Conservation (phyloP, 805 yeast genomes). For the Candida hungchunana region DNA sequence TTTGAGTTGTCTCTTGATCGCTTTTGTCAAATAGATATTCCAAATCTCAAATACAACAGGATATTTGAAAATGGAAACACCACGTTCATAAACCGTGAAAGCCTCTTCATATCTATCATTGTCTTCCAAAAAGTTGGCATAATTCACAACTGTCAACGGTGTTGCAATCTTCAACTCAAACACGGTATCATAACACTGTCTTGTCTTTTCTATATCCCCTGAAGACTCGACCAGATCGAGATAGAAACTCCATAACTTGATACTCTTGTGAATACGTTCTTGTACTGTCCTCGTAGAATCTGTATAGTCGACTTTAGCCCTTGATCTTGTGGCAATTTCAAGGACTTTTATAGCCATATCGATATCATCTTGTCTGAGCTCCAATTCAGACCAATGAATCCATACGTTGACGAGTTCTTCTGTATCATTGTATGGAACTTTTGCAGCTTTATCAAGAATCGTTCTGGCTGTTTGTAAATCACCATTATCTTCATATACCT, state of each 20-base stretch:
- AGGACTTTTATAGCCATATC: slow-evolving; percentile 40
- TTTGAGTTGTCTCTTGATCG: slow-evolving; percentile 34
- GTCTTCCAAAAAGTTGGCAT: slow-evolving; percentile 56
- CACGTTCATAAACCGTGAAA: slow-evolving; percentile 63
- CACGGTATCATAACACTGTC: slow-evolving; percentile 47
- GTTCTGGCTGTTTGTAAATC: slow-evolving; percentile 59
- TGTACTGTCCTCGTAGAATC: slow-evolving; percentile 50
- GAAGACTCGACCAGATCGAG: slow-evolving; percentile 63
- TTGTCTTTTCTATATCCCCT: slow-evolving; percentile 36
- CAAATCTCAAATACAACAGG: slow-evolving; percentile 67
- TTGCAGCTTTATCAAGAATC: slow-evolving; percentile 58
- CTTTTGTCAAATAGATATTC: slow-evolving; percentile 59
- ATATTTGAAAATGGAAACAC: slow-evolving; percentile 54
- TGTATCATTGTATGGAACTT: slow-evolving; percentile 60
- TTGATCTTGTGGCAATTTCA: slow-evolving; percentile 38
- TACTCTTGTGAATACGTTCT: slow-evolving; percentile 53
- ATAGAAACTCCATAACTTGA: slow-evolving; percentile 68
- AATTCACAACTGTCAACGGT: slow-evolving; percentile 59
- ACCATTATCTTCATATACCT: slow-evolving; percentile 49
- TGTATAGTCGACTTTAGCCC: slow-evolving; percentile 33
- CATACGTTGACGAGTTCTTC: slow-evolving; percentile 68
- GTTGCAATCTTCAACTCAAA: slow-evolving; percentile 63
- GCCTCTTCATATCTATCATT: slow-evolving; percentile 43
- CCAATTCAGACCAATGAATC: slow-evolving; percentile 72
- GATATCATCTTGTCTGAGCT: slow-evolving; percentile 45